Evolutionary conservation across 345 rosid genomes (phyloP).

Genomic region (Nephelium lappaceum): DNA sequence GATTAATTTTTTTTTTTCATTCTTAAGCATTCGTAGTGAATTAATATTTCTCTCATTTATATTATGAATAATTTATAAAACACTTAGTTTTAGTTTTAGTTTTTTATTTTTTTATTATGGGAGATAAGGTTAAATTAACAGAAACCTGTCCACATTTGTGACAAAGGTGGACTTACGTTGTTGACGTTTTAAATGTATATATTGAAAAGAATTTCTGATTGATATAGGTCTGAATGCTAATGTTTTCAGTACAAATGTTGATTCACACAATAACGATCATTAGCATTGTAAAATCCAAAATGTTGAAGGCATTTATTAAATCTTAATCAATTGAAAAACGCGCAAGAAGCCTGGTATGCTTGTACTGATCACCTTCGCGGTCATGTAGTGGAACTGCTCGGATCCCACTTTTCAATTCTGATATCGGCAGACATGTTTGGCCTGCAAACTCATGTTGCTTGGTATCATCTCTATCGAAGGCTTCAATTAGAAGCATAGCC

Average conservation of each 20-base stretch:
- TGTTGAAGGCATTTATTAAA: neutral
- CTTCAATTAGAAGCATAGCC: conserved; percentile 56
- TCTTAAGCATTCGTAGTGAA: too few relatives aligned
- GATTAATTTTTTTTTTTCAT: too few relatives aligned
- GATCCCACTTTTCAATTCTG: conserved; percentile 55
- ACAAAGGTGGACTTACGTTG: too few relatives aligned
- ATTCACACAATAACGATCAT: neutral
- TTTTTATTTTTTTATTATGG: too few relatives aligned
- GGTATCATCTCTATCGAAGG: conserved; percentile 43
- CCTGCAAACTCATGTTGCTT: conserved; percentile 53
- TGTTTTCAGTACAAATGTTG: neutral
- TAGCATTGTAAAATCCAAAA: neutral
- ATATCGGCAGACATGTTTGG: conserved; percentile 61
- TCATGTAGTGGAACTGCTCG: conserved; percentile 53
- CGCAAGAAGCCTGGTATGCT: conserved; percentile 55
- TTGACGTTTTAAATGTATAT: too few relatives aligned
- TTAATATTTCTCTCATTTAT: too few relatives aligned
- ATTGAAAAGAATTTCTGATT: neutral
- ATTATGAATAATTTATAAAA: too few relatives aligned
- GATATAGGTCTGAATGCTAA: neutral
- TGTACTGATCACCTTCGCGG: conserved; percentile 40
- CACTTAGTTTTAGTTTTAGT: too few relatives aligned
- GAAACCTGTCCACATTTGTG: too few relatives aligned
- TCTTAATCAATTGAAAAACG: conserved; percentile 35
- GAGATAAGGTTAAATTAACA: too few relatives aligned